Percentiles rank a stretch among this genome's conserved stretches.
These are phyloP conservation scores for Thalia dealbata DNA, from an alignment of 176 grass and related monocot genomes.

Conservation along the genomic window DNA sequence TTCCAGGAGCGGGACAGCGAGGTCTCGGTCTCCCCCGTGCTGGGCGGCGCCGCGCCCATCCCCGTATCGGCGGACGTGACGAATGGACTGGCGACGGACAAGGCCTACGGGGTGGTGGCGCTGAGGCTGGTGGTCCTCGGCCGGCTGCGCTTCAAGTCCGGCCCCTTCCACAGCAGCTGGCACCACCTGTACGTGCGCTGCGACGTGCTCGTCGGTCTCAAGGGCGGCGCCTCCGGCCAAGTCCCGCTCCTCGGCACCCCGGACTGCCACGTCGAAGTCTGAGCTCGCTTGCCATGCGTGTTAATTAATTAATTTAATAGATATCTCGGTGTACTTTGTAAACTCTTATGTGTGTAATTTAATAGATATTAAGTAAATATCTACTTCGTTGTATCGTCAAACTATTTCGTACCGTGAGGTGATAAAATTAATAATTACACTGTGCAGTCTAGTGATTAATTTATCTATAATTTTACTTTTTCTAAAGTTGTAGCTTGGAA, in stretches of 20 bases:
- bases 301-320: too few species aligned
- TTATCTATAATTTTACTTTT: too few species aligned
- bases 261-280: conserved; percentile 38
- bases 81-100: conserved; percentile 43
- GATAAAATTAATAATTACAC: too few species aligned
- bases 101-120: conserved; percentile 38
- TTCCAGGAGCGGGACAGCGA: conserved; percentile 36
- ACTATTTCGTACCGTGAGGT: too few species aligned
- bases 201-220: conserved; percentile 52
- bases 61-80: conserved; percentile 40
- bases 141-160: conserved; percentile 49
- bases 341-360: too few species aligned
- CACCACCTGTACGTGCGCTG: conserved; percentile 57
- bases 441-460: too few species aligned
- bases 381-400: too few species aligned
- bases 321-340: too few species aligned
- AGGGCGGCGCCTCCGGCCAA: conserved; percentile 5
- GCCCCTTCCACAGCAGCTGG: conserved; percentile 48
- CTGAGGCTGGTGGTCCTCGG: conserved; percentile 63
- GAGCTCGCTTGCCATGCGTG: not conserved
- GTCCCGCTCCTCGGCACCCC: conserved; percentile 52
- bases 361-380: too few species aligned
- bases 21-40: conserved; percentile 38
- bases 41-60: conserved; percentile 19
- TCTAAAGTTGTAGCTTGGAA: too few species aligned